phyloP scores from a whole-genome alignment of 352 stramenopile species.

The Pythium grandisporangium region DNA sequence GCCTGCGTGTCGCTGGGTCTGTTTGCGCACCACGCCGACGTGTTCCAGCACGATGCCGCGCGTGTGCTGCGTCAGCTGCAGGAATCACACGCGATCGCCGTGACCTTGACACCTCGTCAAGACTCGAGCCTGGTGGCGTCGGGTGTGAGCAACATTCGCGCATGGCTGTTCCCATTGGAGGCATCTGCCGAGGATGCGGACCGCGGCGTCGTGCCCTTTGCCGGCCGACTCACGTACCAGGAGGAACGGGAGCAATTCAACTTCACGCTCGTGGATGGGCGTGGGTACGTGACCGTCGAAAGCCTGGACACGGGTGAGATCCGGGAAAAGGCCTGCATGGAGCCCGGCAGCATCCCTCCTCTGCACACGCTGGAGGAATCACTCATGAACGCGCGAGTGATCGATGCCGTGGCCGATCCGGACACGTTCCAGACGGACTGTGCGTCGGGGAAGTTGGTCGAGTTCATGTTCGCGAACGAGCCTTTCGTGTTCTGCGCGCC shows the following conservation, averaged over 20 bases:
- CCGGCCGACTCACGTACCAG: constrained; percentile 6
- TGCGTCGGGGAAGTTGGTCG: neutral
- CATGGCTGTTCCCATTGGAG: too few species aligned
- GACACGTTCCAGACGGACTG: constrained; percentile 6
- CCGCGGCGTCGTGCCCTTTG: neutral
- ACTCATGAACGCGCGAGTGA: neutral
- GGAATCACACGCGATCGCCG: neutral
- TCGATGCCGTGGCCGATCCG: neutral
- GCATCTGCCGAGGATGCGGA: too few species aligned
- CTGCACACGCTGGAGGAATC: neutral
- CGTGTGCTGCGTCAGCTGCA: neutral
- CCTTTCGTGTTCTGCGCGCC: constrained; percentile 5
- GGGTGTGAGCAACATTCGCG: neutral
- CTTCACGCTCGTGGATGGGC: constrained; percentile 11
- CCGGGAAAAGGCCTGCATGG: constrained; percentile 2
- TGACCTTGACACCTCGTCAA: neutral
- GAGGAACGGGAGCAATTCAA: constrained; percentile 6
- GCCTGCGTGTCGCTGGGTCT: neutral
- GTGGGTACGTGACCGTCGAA: constrained; percentile 6
- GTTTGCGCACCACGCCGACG: neutral
- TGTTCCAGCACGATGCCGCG: neutral
- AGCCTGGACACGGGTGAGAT: constrained; percentile 1
- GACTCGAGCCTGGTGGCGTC: neutral
- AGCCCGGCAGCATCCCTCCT: neutral
- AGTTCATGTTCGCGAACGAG: constrained; percentile 3